A percentile compares a stretch with the other conserved stretches of the same genome.
Evolutionary conservation across 2,329 filamentous ascomycete species (phyloP).

Genomic region (Chaetothyriales sp.): DNA sequence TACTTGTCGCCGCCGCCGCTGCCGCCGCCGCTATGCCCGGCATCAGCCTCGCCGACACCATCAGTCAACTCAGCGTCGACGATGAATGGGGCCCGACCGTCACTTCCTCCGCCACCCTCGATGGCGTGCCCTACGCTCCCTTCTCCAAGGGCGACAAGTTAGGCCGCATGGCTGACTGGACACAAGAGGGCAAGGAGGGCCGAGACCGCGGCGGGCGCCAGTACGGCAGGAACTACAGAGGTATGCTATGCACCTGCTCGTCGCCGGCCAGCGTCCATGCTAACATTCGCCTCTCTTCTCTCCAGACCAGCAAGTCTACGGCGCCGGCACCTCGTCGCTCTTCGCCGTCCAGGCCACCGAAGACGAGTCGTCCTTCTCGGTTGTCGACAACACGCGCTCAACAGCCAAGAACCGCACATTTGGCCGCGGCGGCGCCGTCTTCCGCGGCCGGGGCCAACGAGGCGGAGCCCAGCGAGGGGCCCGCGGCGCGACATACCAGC

Average conservation of each 20-base stretch:
- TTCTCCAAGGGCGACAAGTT: slow-evolving; percentile 99
- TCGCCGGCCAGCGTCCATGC: not conserved
- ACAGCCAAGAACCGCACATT: slow-evolving; percentile 70
- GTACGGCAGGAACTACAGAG: slow-evolving; percentile 87
- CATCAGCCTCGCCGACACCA: slow-evolving; percentile 49
- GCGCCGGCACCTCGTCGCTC: slow-evolving; percentile 68
- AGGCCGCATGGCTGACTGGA: slow-evolving; percentile 99
- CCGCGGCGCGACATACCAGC: slow-evolving; percentile 50
- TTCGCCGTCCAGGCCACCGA: slow-evolving; percentile 88
- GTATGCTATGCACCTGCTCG: slow-evolving; percentile 34
- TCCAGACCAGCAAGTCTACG: slow-evolving; percentile 93
- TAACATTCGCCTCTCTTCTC: not conserved
- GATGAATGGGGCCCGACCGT: slow-evolving; percentile 79
- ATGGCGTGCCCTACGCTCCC: slow-evolving; percentile 91
- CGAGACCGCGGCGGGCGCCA: slow-evolving; percentile 67
- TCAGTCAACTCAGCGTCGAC: slow-evolving; percentile 57
- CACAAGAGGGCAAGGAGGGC: slow-evolving; percentile 64
- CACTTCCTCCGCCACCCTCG: slow-evolving; percentile 72
- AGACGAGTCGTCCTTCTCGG: slow-evolving; percentile 94
- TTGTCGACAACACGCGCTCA: slow-evolving; percentile 89
- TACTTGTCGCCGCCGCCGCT: slow-evolving; percentile 8
- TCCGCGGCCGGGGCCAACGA: slow-evolving; percentile 63
- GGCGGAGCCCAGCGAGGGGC: slow-evolving; percentile 61
- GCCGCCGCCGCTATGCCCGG: too few species aligned
- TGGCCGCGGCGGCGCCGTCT: slow-evolving; percentile 75